phyloP scores from a whole-genome alignment of 345 rosid species.

The Mangifera indica region DNA sequence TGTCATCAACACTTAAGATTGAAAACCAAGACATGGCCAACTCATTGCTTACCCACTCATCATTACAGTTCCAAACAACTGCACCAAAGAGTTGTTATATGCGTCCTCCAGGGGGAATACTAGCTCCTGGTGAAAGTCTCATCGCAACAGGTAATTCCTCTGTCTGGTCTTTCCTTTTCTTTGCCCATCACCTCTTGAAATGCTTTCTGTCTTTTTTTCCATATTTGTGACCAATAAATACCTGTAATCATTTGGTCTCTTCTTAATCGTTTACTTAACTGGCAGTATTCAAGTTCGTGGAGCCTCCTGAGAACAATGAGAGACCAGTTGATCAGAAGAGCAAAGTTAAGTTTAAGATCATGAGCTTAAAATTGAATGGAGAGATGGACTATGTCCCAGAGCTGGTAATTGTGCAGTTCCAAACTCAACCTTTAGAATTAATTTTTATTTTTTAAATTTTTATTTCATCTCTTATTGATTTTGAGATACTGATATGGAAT shows the following conservation, averaged over 20 bases:
- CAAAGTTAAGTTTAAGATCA: constrained; percentile 69
- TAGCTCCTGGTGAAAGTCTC: constrained; percentile 67
- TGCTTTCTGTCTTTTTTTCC: constrained; percentile 6
- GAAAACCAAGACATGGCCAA: not conserved
- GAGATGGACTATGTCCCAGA: constrained; percentile 68
- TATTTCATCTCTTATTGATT: constrained; percentile 5
- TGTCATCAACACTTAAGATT: not conserved
- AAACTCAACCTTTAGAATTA: not conserved
- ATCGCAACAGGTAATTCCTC: constrained; percentile 56
- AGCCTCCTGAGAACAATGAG: constrained; percentile 66
- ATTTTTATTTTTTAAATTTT: not conserved
- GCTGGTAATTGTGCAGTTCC: constrained; percentile 43
- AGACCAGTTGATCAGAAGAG: constrained; percentile 57
- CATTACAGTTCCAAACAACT: constrained; percentile 70
- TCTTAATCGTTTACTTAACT: constrained; percentile 19
- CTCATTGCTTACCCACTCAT: not conserved
- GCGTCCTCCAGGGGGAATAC: constrained; percentile 78
- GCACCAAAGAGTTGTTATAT: constrained; percentile 79
- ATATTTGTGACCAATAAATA: not conserved
- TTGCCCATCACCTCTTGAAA: not conserved
- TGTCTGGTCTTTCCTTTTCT: not conserved
- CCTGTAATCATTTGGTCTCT: constrained; percentile 12
- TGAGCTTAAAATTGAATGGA: constrained; percentile 71
- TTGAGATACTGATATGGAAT: not conserved
- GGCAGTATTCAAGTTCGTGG: constrained; percentile 80